Evolutionary conservation across 2,329 filamentous ascomycete species (phyloP).

Genomic region (Arthrobotrys sinensis): DNA sequence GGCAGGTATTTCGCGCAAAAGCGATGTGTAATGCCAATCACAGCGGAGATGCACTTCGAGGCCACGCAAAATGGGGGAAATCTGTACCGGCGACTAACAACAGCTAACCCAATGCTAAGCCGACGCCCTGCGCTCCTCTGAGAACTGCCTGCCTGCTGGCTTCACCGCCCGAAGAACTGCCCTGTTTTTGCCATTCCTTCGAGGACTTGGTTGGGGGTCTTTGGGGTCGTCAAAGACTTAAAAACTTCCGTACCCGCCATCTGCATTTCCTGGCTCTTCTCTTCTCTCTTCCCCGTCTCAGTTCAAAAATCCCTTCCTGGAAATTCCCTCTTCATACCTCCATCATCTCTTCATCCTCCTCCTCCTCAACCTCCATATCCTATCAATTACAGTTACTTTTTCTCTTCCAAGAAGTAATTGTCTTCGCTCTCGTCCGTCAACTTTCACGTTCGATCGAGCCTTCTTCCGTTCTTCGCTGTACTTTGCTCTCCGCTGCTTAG

Average conservation of each 20-base stretch:
- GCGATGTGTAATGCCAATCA: conserved; percentile 46
- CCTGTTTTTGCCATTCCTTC: conserved; percentile 11
- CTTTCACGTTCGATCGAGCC: conserved; percentile 38
- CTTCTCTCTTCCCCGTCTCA: not conserved
- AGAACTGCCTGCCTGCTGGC: too few relatives aligned
- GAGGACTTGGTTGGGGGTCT: conserved; percentile 9
- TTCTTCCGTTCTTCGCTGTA: conserved; percentile 1
- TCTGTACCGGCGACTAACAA: not conserved
- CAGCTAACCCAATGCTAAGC: not conserved
- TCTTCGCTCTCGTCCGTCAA: conserved; percentile 29
- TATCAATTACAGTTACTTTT: conserved; percentile 22
- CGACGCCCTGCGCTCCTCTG: conserved; percentile 13
- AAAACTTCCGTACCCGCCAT: conserved; percentile 57
- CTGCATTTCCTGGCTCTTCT: conserved; percentile 33
- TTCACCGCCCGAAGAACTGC: not conserved
- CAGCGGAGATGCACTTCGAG: not conserved
- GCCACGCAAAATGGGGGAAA: not conserved
- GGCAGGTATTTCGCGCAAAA: conserved; percentile 54
- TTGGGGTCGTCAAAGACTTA: conserved; percentile 18
- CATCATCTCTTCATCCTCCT: not conserved
- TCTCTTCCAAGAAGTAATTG: conserved; percentile 26
- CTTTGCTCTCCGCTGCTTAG: conserved; percentile 25
- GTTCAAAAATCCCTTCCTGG: conserved; percentile 12
- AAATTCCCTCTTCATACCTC: conserved; percentile 21
- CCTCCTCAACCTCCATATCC: conserved; percentile 4